Evolutionary conservation across 1,139 yeast genomes (phyloP).

Genomic region (Suhomyces guaymorum): DNA sequence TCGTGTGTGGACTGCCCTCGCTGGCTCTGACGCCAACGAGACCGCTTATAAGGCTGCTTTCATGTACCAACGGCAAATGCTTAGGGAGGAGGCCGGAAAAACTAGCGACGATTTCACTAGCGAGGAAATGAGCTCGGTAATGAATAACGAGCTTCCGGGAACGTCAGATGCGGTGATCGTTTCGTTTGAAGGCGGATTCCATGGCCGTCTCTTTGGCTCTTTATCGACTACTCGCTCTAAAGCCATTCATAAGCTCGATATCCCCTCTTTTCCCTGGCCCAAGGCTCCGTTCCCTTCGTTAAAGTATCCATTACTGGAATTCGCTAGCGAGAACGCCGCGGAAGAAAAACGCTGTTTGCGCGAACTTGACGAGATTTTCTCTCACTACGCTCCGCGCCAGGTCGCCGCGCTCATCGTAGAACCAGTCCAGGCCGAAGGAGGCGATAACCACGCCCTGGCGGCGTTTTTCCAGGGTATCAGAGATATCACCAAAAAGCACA

Average conservation of each 20-base stretch:
- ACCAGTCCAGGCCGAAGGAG: slow-evolving; percentile 78
- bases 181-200: slow-evolving; percentile 72
- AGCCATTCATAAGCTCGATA: slow-evolving; percentile 72
- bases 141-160: slow-evolving; percentile 69
- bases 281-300: slow-evolving; percentile 69
- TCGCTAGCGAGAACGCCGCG: slow-evolving; percentile 49
- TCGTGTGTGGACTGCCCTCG: slow-evolving; percentile 67
- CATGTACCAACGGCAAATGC: too few relatives aligned
- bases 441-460: slow-evolving; percentile 67
- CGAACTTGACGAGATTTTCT: slow-evolving; percentile 54
- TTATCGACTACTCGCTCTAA: slow-evolving; percentile 73
- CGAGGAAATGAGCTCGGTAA: slow-evolving; percentile 61
- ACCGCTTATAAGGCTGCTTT: slow-evolving; percentile 78
- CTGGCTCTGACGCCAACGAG: slow-evolving; percentile 79
- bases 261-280: slow-evolving; percentile 80
- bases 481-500: slow-evolving; percentile 60
- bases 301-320: slow-evolving; percentile 61
- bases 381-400: slow-evolving; percentile 45
- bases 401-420: slow-evolving; percentile 72
- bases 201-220: slow-evolving; percentile 74
- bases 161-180: slow-evolving; percentile 66
- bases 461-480: slow-evolving; percentile 65
- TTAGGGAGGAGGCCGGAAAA: too few relatives aligned
- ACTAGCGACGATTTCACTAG: slow-evolving; percentile 53
- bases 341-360: slow-evolving; percentile 65